Base-by-base conservation (phyloP, 306 rosid genomes). In the Prunus fruticosa region DNA sequence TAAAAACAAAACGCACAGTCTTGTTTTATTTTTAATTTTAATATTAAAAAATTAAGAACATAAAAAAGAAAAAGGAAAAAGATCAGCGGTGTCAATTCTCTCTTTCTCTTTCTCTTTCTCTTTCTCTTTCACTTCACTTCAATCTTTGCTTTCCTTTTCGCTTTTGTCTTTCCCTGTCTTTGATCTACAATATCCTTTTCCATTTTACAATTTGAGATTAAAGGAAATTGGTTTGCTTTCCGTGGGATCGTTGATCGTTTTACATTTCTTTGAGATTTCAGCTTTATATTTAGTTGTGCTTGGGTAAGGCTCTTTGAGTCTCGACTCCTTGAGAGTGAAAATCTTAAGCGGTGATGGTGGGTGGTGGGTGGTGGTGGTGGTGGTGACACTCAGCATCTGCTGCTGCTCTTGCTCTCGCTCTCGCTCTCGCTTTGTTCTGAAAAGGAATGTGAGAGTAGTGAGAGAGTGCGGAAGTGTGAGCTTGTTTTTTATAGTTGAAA, bases 91-190 rank as follows among this genome's bases (percentile, higher is more conserved):
- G 67, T 72, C 43, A 41, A 57, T 61, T 64, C 16, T 23, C 25
- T 23, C 25, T 23, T 23, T 23, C 62, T 34, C 61, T 78, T 66
- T 74, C 81, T 85, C 53, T 81, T 66, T 74, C 81, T 85, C 53
- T 81, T 77, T 81, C 79, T 74, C 76, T 79, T 80, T 82, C 79
- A 66, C 77, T 61, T 60, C 77, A 46, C 77, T 16, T 86, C 86
- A 69, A 72, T 78, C 70, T 27, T 15, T 77, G 72, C 74, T 84
- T 73, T 83, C 88, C 72, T 80, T 82, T 79, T 87, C 85, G 78
- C 88, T 87, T 90, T 91, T 88, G 97, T 90, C 93, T 90, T 89
- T 92, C 93, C 85, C 81, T 86, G 93, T 92, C 90, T 83, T 78
- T 77, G 85, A 76, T 86, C 76, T 79, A 75, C 72, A 83, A 82